Evolutionary conservation across 176 grass and related monocot genomes (phyloP).

Genomic region (Tillandsia fasciculata): DNA sequence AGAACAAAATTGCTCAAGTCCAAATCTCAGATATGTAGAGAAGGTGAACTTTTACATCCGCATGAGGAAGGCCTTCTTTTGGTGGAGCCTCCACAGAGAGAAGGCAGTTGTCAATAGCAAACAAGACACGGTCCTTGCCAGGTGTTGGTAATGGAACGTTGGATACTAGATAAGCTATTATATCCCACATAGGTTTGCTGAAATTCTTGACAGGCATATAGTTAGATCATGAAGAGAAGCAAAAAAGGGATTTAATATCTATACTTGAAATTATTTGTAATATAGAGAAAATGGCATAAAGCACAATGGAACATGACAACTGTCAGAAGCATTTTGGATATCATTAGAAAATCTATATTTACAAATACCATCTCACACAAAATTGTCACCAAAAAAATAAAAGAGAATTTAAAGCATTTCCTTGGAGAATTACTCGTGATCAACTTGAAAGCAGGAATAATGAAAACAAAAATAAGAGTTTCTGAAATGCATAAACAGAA

Average conservation of each 20-base stretch:
- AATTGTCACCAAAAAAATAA: no score
- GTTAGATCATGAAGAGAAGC: neutral
- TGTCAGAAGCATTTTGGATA: no score
- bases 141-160: slow-evolving; percentile 95
- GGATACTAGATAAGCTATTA: slow-evolving; percentile 85
- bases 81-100: slow-evolving; percentile 70
- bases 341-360: no score
- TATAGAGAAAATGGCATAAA: no score
- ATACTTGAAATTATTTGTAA: no score
- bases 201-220: slow-evolving; percentile 19
- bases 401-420: no score
- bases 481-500: neutral
- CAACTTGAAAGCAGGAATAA: neutral
- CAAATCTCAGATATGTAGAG: slow-evolving; percentile 10
- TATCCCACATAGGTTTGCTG: slow-evolving; percentile 87
- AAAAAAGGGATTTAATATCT: neutral
- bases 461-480: neutral
- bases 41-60: slow-evolving; percentile 49
- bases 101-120: slow-evolving; percentile 90
- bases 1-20: slow-evolving; percentile 8
- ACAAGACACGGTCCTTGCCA: slow-evolving; percentile 86
- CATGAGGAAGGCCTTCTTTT: slow-evolving; percentile 92
- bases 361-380: no score
- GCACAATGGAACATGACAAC: no score
- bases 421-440: no score